Conservation (phyloP, 2,329 filamentous ascomycete genomes). For the Paecilomyces sp. region DNA sequence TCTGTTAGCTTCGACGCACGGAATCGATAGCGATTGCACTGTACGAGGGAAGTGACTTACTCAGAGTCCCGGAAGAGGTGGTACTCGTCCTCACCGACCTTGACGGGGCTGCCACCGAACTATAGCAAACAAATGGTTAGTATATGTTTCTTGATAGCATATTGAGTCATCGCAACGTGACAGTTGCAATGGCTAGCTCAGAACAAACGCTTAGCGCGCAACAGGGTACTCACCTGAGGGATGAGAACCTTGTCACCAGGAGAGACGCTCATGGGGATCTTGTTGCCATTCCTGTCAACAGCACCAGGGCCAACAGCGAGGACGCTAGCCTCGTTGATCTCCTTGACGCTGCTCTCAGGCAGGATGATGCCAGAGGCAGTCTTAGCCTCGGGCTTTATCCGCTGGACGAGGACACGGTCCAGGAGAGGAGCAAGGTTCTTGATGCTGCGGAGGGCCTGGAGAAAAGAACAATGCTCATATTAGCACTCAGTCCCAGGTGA, state of each 20-base stretch:
- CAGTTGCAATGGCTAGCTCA: background rate
- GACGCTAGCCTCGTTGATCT: constrained; percentile 96
- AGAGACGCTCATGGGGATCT: constrained; percentile 73
- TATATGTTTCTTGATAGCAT: constrained; percentile 9
- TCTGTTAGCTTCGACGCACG: constrained; percentile 10
- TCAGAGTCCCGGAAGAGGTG: constrained; percentile 95
- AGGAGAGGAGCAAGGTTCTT: constrained; percentile 90
- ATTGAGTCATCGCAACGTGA: background rate
- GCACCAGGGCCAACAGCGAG: constrained; percentile 88
- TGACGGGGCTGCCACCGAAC: constrained; percentile 91
- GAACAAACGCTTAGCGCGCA: background rate
- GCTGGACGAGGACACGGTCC: constrained; percentile 97
- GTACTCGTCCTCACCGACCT: constrained; percentile 96
- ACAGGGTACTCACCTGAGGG: constrained; percentile 62
- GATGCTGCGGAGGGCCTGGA: constrained; percentile 76
- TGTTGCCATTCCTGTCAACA: constrained; percentile 81
- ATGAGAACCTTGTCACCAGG: constrained; percentile 91
- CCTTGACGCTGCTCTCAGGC: constrained; percentile 93
- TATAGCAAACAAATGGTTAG: constrained; percentile 30
- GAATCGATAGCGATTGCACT: background rate
- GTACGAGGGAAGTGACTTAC: constrained; percentile 52
- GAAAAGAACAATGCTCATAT: constrained; percentile 2
- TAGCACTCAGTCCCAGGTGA: background rate
- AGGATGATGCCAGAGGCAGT: constrained; percentile 96
- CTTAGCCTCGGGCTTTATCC: constrained; percentile 94